Evolutionary conservation across 1,284 basidiomycete genomes (phyloP), one percentile per base, ranked within the genome.

Genomic region (Grifola frondosa): DNA sequence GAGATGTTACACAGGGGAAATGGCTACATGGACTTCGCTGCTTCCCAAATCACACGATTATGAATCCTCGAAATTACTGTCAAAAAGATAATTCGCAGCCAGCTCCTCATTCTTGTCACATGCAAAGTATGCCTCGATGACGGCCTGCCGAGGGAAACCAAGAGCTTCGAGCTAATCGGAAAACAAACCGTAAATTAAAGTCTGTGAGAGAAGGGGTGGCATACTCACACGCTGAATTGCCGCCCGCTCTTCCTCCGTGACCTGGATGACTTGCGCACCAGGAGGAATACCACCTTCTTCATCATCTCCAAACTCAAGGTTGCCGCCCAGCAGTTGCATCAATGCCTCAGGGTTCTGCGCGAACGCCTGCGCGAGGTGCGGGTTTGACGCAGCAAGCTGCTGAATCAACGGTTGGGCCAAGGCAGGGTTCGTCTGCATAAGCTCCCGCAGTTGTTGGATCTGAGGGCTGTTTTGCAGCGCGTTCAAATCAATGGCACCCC

Each of bases 81-180:
- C 92, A 56, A 95, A 94, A 58, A 95, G 67, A 59, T 85, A 95
- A 62, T 95, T 96, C 16, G 94, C 94, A 2, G 94, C 92, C 30
- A 95, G 69, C 64, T 96, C 92, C 68, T 97, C 94, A 61, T 97
- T 92, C 77, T 91, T 94, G 65, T 93, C 94, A 65, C 93, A 97
- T 5, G 85, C 84, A 68, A 93, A 79, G 69, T 90, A 97, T 1
- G 94, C 94, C 65, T 96, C 81, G 31, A 92, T 69, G 5, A 78
- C 93, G 0, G 73, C 70, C 39, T 92, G 76, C 33, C 91, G 77
- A 17, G 88, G 67, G 66, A 97, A 97, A 1, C 94, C 94, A 41
- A 97, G 80, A 2, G 73, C 84, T 66, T 91, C 80, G 48, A 97
- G 73, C 88, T 94, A 6, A 42, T 48, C 33, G 44, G 53, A 30